Base-by-base conservation (phyloP, 2,329 filamentous ascomycete genomes). In the Colletotrichum neosansevieriae region DNA sequence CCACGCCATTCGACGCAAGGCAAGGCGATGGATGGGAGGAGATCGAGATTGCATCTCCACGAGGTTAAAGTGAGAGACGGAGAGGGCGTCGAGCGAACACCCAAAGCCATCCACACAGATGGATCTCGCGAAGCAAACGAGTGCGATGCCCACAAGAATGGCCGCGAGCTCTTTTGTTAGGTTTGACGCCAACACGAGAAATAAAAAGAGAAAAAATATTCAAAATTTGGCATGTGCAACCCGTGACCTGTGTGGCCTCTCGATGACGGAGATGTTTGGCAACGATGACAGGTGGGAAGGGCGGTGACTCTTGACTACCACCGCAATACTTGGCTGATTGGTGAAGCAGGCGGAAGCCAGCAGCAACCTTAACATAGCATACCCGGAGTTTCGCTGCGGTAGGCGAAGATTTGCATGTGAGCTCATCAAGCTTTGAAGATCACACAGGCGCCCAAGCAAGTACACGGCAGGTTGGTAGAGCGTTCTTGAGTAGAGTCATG, bases 1-100 rank as follows among this genome's bases (percentile, higher is more conserved):
- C 54, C 53, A 42, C 45, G 67, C 67, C 50, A 51, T 50, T 19
- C 45, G 36, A 56, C 21, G 65, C 54, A 54, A 49, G 40, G 65
- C 61, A 68, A 57, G 65, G 49, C 56, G 24, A 54, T 68, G 62
- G 65, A 42, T 34, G 49, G 53, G 56, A 32, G 42, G 45, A 47
- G 66, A 65, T 70, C 76, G 79, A 78, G 80, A 81, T 77, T 79
- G 79, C 79, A 80, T 80, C 79, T 80, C 85, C 86, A 89, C 84
- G 88, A 91, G 89, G 89, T 91, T 91, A 89, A 91, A 91, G 88
- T 88, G 84, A 88, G 84, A 84, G 82, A 85, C 78, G 84, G 83
- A 81, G 80, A 81, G 81, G 82, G 87, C 87, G 88, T 91, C 84
- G 89, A 91, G 88, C 84, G 83, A 83, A 84, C 82, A 78, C 81